Conservation (phyloP, 1,139 yeast genomes). For the Petasospora fabianii region DNA sequence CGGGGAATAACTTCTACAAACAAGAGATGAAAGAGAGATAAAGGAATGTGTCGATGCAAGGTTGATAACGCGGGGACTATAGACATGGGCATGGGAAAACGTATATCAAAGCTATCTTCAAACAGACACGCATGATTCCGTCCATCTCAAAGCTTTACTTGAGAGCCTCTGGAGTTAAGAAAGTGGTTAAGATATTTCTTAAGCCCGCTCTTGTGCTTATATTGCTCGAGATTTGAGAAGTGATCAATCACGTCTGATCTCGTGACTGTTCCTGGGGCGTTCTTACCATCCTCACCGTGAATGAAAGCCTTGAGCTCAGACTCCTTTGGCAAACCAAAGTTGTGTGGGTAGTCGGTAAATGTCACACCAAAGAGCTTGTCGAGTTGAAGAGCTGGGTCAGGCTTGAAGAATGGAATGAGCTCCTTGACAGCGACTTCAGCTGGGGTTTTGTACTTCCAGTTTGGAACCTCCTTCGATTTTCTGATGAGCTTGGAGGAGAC, state of each 20-base stretch:
- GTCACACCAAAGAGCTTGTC: slow-evolving; percentile 47
- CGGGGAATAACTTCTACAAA: too few relatives aligned
- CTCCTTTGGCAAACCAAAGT: slow-evolving; percentile 71
- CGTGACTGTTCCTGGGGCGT: slow-evolving; percentile 8
- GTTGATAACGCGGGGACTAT: too few relatives aligned
- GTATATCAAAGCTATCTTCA: not conserved
- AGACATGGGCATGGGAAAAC: not conserved
- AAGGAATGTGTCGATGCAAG: too few relatives aligned
- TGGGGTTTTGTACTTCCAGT: slow-evolving; percentile 36
- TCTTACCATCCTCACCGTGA: slow-evolving; percentile 12
- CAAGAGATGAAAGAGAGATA: too few relatives aligned
- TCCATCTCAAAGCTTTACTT: not conserved
- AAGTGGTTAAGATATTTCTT: slow-evolving; percentile 21
- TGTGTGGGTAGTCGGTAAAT: slow-evolving; percentile 64
- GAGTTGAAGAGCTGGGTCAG: slow-evolving; percentile 29
- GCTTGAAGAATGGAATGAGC: slow-evolving; percentile 24
- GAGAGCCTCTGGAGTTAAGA: slow-evolving; percentile 15
- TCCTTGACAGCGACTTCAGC: slow-evolving; percentile 30
- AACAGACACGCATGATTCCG: slow-evolving; percentile 4
- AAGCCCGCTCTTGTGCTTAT: slow-evolving; percentile 22
- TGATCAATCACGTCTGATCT: slow-evolving; percentile 18
- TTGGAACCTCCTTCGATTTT: slow-evolving; percentile 54
- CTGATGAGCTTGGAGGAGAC: slow-evolving; percentile 67
- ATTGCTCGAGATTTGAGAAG: slow-evolving; percentile 15
- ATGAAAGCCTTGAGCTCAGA: slow-evolving; percentile 20